phyloP scores from a whole-genome alignment of 129 eudicot species.

The Calendula officinalis region DNA sequence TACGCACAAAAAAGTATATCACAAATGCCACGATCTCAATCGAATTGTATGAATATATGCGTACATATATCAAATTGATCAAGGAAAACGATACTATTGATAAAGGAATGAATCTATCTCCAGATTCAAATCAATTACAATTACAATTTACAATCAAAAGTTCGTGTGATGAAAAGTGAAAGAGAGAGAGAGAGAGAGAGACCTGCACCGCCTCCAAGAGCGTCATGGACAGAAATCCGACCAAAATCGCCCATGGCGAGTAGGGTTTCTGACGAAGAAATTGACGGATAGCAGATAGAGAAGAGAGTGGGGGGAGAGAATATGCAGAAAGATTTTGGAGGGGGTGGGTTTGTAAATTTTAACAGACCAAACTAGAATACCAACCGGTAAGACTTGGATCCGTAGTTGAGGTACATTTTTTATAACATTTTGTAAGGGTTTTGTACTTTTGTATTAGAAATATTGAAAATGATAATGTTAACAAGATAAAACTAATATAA shows the following conservation, averaged over 20 bases:
- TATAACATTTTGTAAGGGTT: background rate
- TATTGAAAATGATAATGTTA: no score
- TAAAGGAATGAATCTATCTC: background rate
- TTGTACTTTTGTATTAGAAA: no score
- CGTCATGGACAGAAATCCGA: constrained; percentile 58
- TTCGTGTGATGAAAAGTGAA: background rate
- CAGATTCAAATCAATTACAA: background rate
- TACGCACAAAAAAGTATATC: background rate
- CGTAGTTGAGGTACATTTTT: background rate
- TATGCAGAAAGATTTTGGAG: constrained; percentile 8
- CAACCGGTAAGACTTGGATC: background rate
- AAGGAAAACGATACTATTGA: background rate
- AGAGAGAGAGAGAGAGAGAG: background rate
- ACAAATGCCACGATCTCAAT: constrained; percentile 10
- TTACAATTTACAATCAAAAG: background rate
- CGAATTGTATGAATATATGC: background rate
- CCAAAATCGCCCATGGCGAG: constrained; percentile 66
- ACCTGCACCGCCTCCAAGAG: constrained; percentile 94
- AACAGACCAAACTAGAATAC: no score
- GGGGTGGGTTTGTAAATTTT: constrained; percentile 10
- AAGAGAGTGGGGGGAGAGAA: background rate
- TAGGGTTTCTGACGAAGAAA: constrained; percentile 35
- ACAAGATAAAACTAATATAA: no score
- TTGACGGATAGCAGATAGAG: background rate
- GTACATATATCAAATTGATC: constrained; percentile 6